Evolutionary conservation across 768 basidiomycete genomes (phyloP).

Genomic region (Calocybe indica): DNA sequence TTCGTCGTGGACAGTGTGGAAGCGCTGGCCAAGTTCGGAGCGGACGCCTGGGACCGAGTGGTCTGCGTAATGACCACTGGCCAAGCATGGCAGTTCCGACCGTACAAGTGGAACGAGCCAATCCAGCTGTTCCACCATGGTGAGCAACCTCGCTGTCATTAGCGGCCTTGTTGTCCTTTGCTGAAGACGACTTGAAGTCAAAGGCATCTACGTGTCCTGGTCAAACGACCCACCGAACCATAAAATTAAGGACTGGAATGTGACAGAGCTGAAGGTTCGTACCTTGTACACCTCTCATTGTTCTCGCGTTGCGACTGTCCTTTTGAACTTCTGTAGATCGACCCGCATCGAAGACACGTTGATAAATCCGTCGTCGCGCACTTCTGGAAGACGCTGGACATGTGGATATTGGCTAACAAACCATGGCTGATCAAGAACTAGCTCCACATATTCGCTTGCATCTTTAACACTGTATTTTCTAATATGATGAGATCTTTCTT

Average conservation of each 20-base stretch:
- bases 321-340: constrained; percentile 52
- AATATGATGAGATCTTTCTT: too few relatives aligned
- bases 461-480: too few relatives aligned
- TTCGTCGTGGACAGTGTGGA: constrained; percentile 91
- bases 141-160: constrained; percentile 22
- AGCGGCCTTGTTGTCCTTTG: not conserved
- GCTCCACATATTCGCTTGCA: too few relatives aligned
- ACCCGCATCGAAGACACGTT: constrained; percentile 81
- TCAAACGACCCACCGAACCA: constrained; percentile 85
- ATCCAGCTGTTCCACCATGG: constrained; percentile 90
- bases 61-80: constrained; percentile 98
- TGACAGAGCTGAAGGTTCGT: constrained; percentile 82
- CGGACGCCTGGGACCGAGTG: constrained; percentile 95
- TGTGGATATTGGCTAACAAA: constrained; percentile 78
- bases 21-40: constrained; percentile 85
- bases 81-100: constrained; percentile 96
- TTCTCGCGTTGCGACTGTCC: not conserved
- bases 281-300: not conserved
- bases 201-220: constrained; percentile 95
- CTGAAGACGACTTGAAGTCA: constrained; percentile 47
- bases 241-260: constrained; percentile 95
- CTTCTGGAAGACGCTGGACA: constrained; percentile 91
- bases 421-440: constrained; percentile 67
- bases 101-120: constrained; percentile 97
- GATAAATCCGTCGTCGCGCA: constrained; percentile 94